phyloP scores from a whole-genome alignment of 2,329 filamentous ascomycete species.

The Aspergillus sojae region DNA sequence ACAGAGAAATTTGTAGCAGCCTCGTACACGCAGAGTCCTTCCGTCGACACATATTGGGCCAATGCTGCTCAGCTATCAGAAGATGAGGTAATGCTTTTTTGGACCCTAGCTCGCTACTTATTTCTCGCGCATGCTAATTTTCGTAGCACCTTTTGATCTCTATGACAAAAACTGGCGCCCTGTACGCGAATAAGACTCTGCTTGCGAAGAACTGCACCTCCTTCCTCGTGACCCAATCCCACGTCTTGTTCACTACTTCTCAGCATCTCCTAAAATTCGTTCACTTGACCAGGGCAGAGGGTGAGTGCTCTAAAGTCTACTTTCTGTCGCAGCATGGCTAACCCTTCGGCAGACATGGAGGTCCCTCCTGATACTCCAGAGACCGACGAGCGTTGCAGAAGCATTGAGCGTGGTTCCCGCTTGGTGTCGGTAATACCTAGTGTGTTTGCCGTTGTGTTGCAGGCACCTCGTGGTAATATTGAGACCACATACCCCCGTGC shows the following conservation, averaged over 20 bases:
- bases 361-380: conserved; percentile 87
- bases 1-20: conserved; percentile 21
- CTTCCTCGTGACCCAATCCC: conserved; percentile 76
- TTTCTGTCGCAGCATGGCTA: conserved; percentile 2
- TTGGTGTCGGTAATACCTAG: conserved; percentile 89
- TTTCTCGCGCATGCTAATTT: conserved; percentile 17
- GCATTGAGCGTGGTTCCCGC: conserved; percentile 83
- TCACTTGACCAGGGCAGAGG: conserved; percentile 69
- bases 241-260: conserved; percentile 89
- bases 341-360: conserved; percentile 65
- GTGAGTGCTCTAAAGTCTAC: conserved; percentile 47
- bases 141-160: conserved; percentile 58
- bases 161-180: conserved; percentile 72
- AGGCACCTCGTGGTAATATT: conserved; percentile 94
- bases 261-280: conserved; percentile 94
- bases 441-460: conserved; percentile 80
- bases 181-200: conserved; percentile 75
- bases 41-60: conserved; percentile 43
- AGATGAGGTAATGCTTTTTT: conserved; percentile 38
- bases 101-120: background rate
- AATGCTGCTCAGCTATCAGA: conserved; percentile 39
- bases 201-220: conserved; percentile 90
- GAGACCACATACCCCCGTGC: conserved; percentile 94
- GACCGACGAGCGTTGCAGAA: conserved; percentile 87
- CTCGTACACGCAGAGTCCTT: conserved; percentile 36